These are phyloP conservation scores for Meira miltonrushii DNA, from an alignment of 1,284 basidiomycete species.

Conservation along the genomic window DNA sequence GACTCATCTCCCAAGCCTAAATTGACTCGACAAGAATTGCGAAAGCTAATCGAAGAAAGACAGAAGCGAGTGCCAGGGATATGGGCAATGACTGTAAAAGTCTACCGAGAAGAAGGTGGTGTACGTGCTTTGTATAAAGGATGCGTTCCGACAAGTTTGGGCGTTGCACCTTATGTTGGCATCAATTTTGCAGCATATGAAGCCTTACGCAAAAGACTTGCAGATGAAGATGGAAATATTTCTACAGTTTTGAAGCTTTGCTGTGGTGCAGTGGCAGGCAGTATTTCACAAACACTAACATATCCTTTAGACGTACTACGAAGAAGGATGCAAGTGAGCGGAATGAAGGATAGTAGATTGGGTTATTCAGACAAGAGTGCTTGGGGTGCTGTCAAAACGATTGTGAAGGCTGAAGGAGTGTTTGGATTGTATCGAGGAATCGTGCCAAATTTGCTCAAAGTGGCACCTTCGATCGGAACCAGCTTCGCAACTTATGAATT, in stretches of 20 bases:
- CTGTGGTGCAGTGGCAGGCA: constrained; percentile 58
- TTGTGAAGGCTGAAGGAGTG: constrained; percentile 69
- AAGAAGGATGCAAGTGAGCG: constrained; percentile 90
- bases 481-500: constrained; percentile 43
- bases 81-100: constrained; percentile 79
- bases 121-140: constrained; percentile 80
- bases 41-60: constrained; percentile 9
- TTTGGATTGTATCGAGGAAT: constrained; percentile 76
- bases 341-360: constrained; percentile 65
- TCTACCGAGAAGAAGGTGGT: constrained; percentile 85
- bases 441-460: constrained; percentile 83
- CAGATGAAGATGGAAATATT: constrained; percentile 39
- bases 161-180: constrained; percentile 82
- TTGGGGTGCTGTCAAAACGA: constrained; percentile 67
- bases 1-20: not conserved
- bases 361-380: constrained; percentile 65
- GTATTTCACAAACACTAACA: constrained; percentile 85
- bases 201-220: constrained; percentile 40
- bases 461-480: constrained; percentile 49
- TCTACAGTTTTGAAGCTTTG: constrained; percentile 49
- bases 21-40: constrained; percentile 5
- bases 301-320: constrained; percentile 93
- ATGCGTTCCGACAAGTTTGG: constrained; percentile 76
- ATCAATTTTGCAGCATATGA: constrained; percentile 50
- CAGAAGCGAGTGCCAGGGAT: constrained; percentile 62